Conservation (phyloP, 1,284 basidiomycete species). For the Moniliophthora roreri region DNA sequence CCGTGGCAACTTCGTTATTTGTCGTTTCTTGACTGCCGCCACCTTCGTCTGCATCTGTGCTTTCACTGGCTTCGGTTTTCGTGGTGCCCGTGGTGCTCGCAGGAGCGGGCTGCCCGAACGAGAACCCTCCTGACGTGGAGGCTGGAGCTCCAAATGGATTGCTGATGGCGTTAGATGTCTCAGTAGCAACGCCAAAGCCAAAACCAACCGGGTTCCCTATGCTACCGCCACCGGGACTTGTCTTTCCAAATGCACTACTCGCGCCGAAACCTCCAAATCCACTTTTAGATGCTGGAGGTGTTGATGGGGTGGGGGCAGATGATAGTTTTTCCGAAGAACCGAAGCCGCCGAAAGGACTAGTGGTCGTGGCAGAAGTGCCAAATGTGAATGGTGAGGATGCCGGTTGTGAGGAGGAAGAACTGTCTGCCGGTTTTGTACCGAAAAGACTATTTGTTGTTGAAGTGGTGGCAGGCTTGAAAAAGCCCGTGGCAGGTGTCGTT, state of each 20-base stretch:
- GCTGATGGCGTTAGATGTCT: constrained; percentile 6
- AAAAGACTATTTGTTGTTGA: constrained; percentile 9
- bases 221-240: constrained; percentile 34
- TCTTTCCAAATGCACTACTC: constrained; percentile 24
- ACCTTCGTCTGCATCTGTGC: constrained; percentile 7
- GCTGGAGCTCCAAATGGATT: background rate
- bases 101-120: background rate
- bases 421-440: constrained; percentile 8
- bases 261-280: constrained; percentile 27
- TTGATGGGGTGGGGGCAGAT: constrained; percentile 2
- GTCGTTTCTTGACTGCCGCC: background rate
- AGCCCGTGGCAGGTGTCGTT: background rate
- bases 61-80: constrained; percentile 14
- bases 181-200: constrained; percentile 46
- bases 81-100: constrained; percentile 5
- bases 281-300: constrained; percentile 12
- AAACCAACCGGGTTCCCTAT: constrained; percentile 62
- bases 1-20: constrained; percentile 15
- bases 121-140: background rate
- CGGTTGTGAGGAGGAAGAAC: constrained; percentile 7
- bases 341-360: background rate
- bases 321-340: background rate
- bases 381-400: constrained; percentile 12
- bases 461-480: constrained; percentile 3
- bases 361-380: background rate